phyloP scores from a whole-genome alignment of 768 basidiomycete genomes.

The Pleurotus tuber-regium region DNA sequence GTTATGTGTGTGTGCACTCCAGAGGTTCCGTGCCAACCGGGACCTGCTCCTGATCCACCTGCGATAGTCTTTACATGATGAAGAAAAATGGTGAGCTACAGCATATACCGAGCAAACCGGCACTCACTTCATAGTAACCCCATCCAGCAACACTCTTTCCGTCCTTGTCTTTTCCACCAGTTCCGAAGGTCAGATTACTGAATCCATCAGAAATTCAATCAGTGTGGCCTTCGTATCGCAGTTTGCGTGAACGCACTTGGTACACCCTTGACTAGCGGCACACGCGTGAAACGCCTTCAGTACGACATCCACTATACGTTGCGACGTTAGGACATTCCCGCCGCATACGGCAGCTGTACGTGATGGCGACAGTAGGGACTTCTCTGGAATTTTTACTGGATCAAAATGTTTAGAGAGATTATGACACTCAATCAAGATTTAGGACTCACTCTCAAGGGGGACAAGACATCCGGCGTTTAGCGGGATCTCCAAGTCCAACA shows the following conservation, averaged over 20 bases:
- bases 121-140: slow-evolving; percentile 81
- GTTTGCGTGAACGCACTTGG: slow-evolving; percentile 57
- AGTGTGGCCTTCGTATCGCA: slow-evolving; percentile 2
- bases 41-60: slow-evolving; percentile 90
- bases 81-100: slow-evolving; percentile 7
- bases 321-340: slow-evolving; percentile 88
- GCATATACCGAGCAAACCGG: slow-evolving; percentile 1
- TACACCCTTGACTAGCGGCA: slow-evolving; percentile 92
- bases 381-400: slow-evolving; percentile 75
- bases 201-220: slow-evolving; percentile 8
- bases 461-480: slow-evolving; percentile 93
- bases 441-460: slow-evolving; percentile 66
- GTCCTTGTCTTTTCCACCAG: slow-evolving; percentile 82
- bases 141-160: slow-evolving; percentile 77
- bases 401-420: slow-evolving; percentile 12
- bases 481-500: slow-evolving; percentile 86
- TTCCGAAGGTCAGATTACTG: slow-evolving; percentile 87
- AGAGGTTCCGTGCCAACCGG: slow-evolving; percentile 86
- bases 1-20: slow-evolving; percentile 95
- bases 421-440: not conserved
- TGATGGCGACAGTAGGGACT: slow-evolving; percentile 77
- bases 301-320: slow-evolving; percentile 93
- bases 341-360: slow-evolving; percentile 89
- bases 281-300: slow-evolving; percentile 89
- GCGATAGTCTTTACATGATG: slow-evolving; percentile 71